A percentile compares a stretch with the other conserved stretches of the same genome.
phyloP scores from a whole-genome alignment of 768 basidiomycete genomes.

The Lactarius sanguifluus region DNA sequence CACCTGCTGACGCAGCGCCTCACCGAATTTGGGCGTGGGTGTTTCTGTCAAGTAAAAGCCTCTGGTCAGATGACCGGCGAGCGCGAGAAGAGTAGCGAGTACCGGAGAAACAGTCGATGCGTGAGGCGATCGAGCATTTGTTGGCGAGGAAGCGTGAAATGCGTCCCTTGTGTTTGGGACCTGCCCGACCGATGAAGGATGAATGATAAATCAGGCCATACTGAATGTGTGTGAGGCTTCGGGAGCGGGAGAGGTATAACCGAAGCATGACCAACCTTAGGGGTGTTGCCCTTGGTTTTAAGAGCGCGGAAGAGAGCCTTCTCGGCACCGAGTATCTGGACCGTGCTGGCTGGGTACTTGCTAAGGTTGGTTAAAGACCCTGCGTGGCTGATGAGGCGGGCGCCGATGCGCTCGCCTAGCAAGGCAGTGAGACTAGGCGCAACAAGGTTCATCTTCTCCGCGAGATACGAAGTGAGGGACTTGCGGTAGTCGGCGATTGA shows the following conservation, averaged over 20 bases:
- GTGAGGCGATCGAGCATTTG: conserved; percentile 95
- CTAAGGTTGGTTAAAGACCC: conserved; percentile 94
- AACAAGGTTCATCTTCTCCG: conserved; percentile 98
- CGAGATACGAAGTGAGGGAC: conserved; percentile 78
- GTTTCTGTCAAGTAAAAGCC: conserved; percentile 47
- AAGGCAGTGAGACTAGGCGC: conserved; percentile 91
- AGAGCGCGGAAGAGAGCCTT: conserved; percentile 96
- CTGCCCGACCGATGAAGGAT: conserved; percentile 93
- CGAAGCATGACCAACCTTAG: conserved; percentile 58
- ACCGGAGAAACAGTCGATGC: conserved; percentile 95
- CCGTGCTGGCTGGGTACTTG: conserved; percentile 98
- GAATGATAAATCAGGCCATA: conserved; percentile 98
- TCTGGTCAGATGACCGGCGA: not conserved
- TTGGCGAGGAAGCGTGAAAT: conserved; percentile 99
- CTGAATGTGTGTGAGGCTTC: conserved; percentile 41
- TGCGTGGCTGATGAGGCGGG: conserved; percentile 91
- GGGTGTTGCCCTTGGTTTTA: conserved; percentile 98
- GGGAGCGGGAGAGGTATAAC: not conserved
- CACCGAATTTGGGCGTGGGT: conserved; percentile 91
- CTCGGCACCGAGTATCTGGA: conserved; percentile 97
- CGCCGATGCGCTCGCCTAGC: conserved; percentile 89
- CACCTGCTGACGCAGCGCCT: conserved; percentile 90
- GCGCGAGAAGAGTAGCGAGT: not conserved
- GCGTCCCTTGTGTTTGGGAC: conserved; percentile 92
- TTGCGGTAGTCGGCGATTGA: conserved; percentile 94